Evolutionary conservation across 257 asterid species (phyloP), one percentile per base, ranked within the genome.

Genomic region (Asclepias syriaca): DNA sequence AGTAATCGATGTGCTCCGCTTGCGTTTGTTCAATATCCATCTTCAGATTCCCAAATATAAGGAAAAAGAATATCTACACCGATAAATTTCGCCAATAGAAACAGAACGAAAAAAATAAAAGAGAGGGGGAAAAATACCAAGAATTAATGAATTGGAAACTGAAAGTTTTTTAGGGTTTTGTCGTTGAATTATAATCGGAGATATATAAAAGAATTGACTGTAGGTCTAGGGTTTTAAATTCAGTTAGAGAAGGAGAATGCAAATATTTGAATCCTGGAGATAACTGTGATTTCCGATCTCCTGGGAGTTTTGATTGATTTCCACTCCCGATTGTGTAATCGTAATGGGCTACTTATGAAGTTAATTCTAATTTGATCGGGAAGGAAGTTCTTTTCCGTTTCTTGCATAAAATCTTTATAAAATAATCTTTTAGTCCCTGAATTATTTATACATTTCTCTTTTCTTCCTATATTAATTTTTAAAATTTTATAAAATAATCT

Each of bases 21-120:
- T 94, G 98, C 86, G 75, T 90, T 68, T 88, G 87, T 68, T 94
- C 98, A 34, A 89, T 82, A 76, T 94, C 98, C 98, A 94, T 94
- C 51, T 59, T 70, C 16, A 10, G 71, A 64, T 69, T 74, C 72
- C 73, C 71, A 50, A 65, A 27, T 75, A 45, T 72, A 57, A 71
- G 34, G 15, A 19, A 64, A 40, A 40, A 65, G 50, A 46, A 27
- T 14, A 45, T 27, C 27, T 37, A 22, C 69, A 70, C 54, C 54
- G n/a, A 15, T 24, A 71, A 39, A 1, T 61, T 61, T 34, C 16
- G 32, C 22, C 12, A 16, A 16, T 13, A 7, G 39, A 32, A 54
- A 54, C 56, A 51, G 56, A 51, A 51, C 7, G 32, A 29, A 60
- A 29, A 49, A 10, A 15, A 49, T 12, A 60, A 60, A 60, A 29